Conservation (phyloP, 768 basidiomycete species). For the Kwoniella sp. region DNA sequence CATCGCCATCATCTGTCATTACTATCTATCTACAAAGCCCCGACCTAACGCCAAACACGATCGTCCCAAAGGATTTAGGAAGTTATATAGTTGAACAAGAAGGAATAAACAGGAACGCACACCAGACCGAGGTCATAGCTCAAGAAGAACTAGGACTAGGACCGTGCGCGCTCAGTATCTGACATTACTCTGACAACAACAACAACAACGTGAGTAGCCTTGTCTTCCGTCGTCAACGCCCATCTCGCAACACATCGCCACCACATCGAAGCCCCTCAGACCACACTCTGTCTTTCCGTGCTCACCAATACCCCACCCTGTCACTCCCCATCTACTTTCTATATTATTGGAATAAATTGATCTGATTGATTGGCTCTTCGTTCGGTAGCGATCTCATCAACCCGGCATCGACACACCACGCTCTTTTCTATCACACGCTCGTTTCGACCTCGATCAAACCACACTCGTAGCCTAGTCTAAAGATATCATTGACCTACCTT, state of each 20-base stretch:
- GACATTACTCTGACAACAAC: neutral
- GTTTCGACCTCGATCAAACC: conserved; percentile 9
- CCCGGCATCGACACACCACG: neutral
- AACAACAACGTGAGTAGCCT: neutral
- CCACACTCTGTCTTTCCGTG: neutral
- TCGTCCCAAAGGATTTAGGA: neutral
- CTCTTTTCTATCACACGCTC: conserved; percentile 18
- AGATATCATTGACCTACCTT: neutral
- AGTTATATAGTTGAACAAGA: neutral
- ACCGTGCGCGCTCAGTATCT: conserved; percentile 18
- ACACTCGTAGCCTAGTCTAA: neutral
- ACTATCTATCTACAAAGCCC: neutral
- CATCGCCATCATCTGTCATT: neutral
- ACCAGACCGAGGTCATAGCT: conserved; percentile 3
- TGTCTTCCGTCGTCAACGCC: neutral
- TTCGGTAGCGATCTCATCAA: neutral
- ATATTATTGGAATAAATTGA: no score
- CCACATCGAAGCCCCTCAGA: neutral
- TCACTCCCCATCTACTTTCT: no score
- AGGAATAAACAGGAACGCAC: neutral
- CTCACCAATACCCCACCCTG: no score
- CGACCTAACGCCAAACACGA: neutral
- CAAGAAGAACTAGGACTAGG: neutral
- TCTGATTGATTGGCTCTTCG: no score
- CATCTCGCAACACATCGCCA: neutral